These are phyloP conservation scores for Phytopythium delawarense DNA, from an alignment of 352 stramenopile genomes.

Conservation along the genomic window DNA sequence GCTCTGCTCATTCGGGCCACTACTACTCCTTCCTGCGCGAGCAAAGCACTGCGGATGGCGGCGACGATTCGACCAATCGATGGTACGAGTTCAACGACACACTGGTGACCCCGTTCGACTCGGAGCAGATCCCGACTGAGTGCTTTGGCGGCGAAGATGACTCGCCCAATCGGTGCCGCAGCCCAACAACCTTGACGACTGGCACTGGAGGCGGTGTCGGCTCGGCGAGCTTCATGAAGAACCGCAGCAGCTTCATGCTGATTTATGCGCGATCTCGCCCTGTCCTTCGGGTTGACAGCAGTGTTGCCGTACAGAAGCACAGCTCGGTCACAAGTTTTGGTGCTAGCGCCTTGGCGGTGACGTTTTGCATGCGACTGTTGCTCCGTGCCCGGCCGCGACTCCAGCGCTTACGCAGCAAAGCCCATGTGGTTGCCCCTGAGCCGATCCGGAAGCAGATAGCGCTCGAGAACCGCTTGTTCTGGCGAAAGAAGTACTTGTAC, in stretches of 20 bases:
- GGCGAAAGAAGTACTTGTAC: constrained; percentile 83
- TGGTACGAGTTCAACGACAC: constrained; percentile 91
- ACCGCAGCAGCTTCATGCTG: constrained; percentile 85
- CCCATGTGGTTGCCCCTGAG: constrained; percentile 56
- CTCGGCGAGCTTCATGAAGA: constrained; percentile 57
- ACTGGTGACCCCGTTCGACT: constrained; percentile 73
- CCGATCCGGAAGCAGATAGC: constrained; percentile 73
- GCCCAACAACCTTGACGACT: constrained; percentile 8
- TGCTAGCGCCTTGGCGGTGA: constrained; percentile 23
- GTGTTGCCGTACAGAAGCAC: neutral
- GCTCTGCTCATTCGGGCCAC: constrained; percentile 82
- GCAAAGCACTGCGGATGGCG: constrained; percentile 9
- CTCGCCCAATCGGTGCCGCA: constrained; percentile 17
- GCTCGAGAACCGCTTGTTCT: constrained; percentile 83
- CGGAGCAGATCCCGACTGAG: constrained; percentile 60
- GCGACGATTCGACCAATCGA: constrained; percentile 19
- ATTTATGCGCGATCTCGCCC: constrained; percentile 68
- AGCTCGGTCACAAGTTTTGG: constrained; percentile 18
- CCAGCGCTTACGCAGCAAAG: constrained; percentile 38
- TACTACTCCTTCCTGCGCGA: constrained; percentile 89
- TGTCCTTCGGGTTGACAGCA: constrained; percentile 22
- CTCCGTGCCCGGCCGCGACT: constrained; percentile 24
- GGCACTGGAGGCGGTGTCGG: constrained; percentile 7
- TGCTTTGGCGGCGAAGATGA: constrained; percentile 62
- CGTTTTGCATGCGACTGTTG: constrained; percentile 42